A percentile compares a stretch with the other conserved stretches of the same genome.
phyloP scores from a whole-genome alignment of 1,284 basidiomycete genomes.

The Malassezia furfur region DNA sequence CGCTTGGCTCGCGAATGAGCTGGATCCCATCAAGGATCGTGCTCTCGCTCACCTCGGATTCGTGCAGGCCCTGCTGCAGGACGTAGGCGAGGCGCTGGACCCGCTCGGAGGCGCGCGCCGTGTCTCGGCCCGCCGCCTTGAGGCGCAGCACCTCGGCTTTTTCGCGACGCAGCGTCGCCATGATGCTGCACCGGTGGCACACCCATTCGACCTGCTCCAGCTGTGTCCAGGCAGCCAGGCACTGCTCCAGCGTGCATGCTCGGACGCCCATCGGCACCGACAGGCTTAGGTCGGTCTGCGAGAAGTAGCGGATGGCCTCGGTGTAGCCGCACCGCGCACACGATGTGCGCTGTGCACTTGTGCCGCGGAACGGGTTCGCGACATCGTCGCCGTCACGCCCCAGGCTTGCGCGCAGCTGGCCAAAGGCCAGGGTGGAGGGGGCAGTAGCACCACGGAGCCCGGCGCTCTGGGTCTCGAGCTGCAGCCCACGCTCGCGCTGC shows the following conservation, averaged over 20 bases:
- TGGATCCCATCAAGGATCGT: constrained; percentile 7
- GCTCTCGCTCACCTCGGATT: constrained; percentile 25
- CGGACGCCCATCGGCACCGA: constrained; percentile 25
- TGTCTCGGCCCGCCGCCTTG: neutral
- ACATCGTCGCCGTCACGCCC: constrained; percentile 13
- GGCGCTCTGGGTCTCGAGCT: constrained; percentile 12
- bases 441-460: constrained; percentile 28
- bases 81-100: constrained; percentile 10
- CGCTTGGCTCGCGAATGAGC: constrained; percentile 19
- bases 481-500: constrained; percentile 15
- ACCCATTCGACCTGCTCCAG: constrained; percentile 44
- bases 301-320: constrained; percentile 39
- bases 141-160: constrained; percentile 5
- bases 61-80: constrained; percentile 25
- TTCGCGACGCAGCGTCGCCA: constrained; percentile 17
- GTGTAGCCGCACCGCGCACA: constrained; percentile 43
- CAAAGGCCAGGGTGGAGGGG: constrained; percentile 11
- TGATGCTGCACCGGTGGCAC: constrained; percentile 41
- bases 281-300: constrained; percentile 34
- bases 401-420: constrained; percentile 1
- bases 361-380: constrained; percentile 22
- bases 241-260: constrained; percentile 33
- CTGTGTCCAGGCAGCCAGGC: constrained; percentile 31
- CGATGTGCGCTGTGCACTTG: constrained; percentile 33
- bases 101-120: neutral